These are phyloP conservation scores for Deakozyma indianensis DNA, from an alignment of 805 yeast species.

Conservation along the genomic window DNA sequence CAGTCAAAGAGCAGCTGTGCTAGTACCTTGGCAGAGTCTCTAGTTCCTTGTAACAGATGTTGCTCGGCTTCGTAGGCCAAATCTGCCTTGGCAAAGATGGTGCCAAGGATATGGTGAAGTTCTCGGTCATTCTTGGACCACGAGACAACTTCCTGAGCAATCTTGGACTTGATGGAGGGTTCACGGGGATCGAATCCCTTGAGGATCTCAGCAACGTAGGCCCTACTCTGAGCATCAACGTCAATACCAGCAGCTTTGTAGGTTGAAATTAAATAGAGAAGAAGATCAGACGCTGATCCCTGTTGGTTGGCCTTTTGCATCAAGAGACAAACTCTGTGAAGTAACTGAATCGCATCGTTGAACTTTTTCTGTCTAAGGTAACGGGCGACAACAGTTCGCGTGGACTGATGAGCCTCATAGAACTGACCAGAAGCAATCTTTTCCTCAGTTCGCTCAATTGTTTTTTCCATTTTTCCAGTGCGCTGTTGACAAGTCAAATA, in stretches of 20 bases:
- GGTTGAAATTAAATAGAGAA: conserved; percentile 56
- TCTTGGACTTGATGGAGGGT: conserved; percentile 42
- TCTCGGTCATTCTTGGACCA: conserved; percentile 75
- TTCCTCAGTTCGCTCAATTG: conserved; percentile 11
- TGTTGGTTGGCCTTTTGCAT: conserved; percentile 56
- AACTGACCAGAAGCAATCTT: conserved; percentile 58
- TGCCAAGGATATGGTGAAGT: conserved; percentile 61
- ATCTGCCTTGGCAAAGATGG: conserved; percentile 36
- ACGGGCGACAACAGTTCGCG: conserved; percentile 79
- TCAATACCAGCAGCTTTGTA: conserved; percentile 36
- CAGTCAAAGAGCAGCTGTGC: conserved; percentile 38
- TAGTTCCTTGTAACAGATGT: conserved; percentile 54
- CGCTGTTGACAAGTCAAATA: too few relatives aligned
- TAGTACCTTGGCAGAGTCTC: conserved; percentile 28
- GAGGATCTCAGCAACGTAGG: conserved; percentile 30
- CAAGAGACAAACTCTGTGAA: conserved; percentile 56
- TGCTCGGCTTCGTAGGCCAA: conserved; percentile 55
- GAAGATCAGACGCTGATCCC: conserved; percentile 71
- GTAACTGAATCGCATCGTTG: conserved; percentile 56
- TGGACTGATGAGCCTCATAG: conserved; percentile 93
- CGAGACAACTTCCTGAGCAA: conserved; percentile 44
- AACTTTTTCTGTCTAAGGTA: conserved; percentile 57
- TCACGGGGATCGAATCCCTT: conserved; percentile 34
- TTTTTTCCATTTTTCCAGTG: conserved; percentile 13
- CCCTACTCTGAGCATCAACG: conserved; percentile 31